Base-by-base conservation (phyloP, 257 asterid genomes). In the Penstemon eatonii region DNA sequence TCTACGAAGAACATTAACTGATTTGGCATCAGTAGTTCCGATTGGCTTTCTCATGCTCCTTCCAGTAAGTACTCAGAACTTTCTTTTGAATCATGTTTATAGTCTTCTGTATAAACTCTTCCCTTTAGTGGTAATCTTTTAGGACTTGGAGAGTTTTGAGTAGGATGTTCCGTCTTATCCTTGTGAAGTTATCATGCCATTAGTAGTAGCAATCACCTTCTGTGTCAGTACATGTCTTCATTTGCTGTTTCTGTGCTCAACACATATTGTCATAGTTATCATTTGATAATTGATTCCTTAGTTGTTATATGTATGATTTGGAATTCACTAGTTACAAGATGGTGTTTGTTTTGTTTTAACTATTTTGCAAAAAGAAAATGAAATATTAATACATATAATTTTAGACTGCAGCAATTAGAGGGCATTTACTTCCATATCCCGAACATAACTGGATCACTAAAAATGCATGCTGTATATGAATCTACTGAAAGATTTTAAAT, bases 11-110 rank as follows among this genome's bases (percentile, higher is more conserved):
- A 94, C 99, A 60, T 73, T 87, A 70, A 91, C 97, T 3, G 99
- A 94, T 78, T 79, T 94, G 87, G 99, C 99, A 67, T 83, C 99
- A 47, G 99, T 89, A 9, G 77, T 94, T 66, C 99, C 97, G 6
- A 94, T 94, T 68, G 96, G 99, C 61, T 54, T 94, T 79, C 97
- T 94, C 64, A 94, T 94, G 99, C 95, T 94, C 65, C 97, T 94
- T 73, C 99, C 99, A 63, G 99, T 93, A 84, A 85, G 94, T 69
- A 36, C 11, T 57, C 37, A 54, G 45, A 47, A 54, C 60, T 47
- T 68, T 75, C 9, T 38, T 62, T 63, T 65, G 7, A 55, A 18
- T 45, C 38, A 66, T 44, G 37, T 57, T 51, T 12, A 41, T 56
- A 57, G 3, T 33, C 5, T 15, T 49, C 52, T 10, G 63, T 64